These are phyloP conservation scores for Pichia insulana DNA, from an alignment of 805 yeast species.

Conservation along the genomic window DNA sequence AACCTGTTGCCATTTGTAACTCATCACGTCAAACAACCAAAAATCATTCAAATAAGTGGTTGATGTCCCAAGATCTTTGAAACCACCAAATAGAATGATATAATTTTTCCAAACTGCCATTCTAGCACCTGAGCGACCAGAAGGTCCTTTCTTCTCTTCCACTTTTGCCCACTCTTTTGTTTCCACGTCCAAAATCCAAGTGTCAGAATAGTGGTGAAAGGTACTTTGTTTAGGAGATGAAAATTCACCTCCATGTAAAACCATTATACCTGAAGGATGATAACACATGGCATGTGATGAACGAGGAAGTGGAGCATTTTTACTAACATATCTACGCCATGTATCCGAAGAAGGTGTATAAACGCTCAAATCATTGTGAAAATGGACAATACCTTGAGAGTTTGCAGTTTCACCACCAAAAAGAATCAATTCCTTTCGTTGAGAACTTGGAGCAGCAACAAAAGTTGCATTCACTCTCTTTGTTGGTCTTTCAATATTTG, in stretches of 20 bases:
- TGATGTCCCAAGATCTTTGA: slow-evolving; percentile 77
- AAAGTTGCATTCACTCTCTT: slow-evolving; percentile 67
- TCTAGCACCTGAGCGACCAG: slow-evolving; percentile 88
- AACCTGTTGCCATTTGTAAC: slow-evolving; percentile 84
- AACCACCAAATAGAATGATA: slow-evolving; percentile 82
- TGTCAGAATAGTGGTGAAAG: slow-evolving; percentile 92
- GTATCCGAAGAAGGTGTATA: slow-evolving; percentile 68
- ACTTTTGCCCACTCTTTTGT: slow-evolving; percentile 86
- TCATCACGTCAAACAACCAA: slow-evolving; percentile 88
- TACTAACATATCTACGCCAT: slow-evolving; percentile 75
- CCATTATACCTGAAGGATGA: slow-evolving; percentile 80
- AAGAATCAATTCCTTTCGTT: slow-evolving; percentile 66
- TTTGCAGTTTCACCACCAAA: slow-evolving; percentile 81
- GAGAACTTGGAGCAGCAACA: slow-evolving; percentile 66
- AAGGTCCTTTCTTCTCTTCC: slow-evolving; percentile 63
- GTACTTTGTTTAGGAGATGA: slow-evolving; percentile 94
- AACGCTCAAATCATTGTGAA: slow-evolving; percentile 72
- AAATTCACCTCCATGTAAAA: slow-evolving; percentile 94
- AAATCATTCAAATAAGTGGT: slow-evolving; percentile 79
- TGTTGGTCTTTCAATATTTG: slow-evolving; percentile 49
- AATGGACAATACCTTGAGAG: slow-evolving; percentile 38
- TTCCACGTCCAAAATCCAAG: slow-evolving; percentile 84
- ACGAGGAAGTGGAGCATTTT: slow-evolving; percentile 85
- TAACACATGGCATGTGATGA: slow-evolving; percentile 91
- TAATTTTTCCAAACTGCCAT: slow-evolving; percentile 88